Evolutionary conservation across 768 basidiomycete genomes (phyloP).

Genomic region (Suillus luteus): DNA sequence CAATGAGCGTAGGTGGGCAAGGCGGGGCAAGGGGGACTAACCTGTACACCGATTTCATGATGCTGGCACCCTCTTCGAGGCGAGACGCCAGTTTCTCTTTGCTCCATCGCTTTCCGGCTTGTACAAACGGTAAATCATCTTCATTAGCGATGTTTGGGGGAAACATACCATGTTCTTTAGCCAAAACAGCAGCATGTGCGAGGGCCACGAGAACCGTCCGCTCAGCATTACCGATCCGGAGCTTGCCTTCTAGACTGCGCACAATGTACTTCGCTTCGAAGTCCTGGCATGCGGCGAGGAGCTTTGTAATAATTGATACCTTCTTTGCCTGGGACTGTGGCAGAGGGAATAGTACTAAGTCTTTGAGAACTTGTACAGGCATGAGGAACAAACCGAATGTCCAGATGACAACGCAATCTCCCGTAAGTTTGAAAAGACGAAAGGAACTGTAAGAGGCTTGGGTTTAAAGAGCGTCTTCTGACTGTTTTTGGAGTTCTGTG

Average conservation of each 20-base stretch:
- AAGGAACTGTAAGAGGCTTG: conserved; percentile 84
- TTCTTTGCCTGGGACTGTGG: conserved; percentile 90
- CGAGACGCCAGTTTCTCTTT: conserved; percentile 69
- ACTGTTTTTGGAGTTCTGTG: conserved; percentile 86
- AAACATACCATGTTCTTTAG: conserved; percentile 58
- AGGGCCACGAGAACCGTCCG: conserved; percentile 94
- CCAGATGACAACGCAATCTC: conserved; percentile 89
- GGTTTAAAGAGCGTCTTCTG: conserved; percentile 96
- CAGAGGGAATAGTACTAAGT: conserved; percentile 3
- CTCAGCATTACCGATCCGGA: conserved; percentile 96
- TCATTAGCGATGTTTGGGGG: background rate
- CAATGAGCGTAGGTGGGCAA: conserved; percentile 3
- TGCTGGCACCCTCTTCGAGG: conserved; percentile 74
- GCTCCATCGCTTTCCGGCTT: conserved; percentile 74
- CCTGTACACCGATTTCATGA: conserved; percentile 94
- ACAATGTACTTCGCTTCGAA: conserved; percentile 96
- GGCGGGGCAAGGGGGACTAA: conserved; percentile 33
- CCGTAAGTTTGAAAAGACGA: conserved; percentile 85
- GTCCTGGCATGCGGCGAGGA: conserved; percentile 89
- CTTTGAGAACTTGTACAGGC: conserved; percentile 9
- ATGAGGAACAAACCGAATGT: conserved; percentile 59
- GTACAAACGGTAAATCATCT: conserved; percentile 7
- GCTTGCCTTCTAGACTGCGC: conserved; percentile 93
- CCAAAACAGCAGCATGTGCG: conserved; percentile 86
- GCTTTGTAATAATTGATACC: conserved; percentile 90